Evolutionary conservation across 106 monocot genomes (phyloP), one percentile per base, ranked within the genome.

Genomic region (Chionographis japonica): DNA sequence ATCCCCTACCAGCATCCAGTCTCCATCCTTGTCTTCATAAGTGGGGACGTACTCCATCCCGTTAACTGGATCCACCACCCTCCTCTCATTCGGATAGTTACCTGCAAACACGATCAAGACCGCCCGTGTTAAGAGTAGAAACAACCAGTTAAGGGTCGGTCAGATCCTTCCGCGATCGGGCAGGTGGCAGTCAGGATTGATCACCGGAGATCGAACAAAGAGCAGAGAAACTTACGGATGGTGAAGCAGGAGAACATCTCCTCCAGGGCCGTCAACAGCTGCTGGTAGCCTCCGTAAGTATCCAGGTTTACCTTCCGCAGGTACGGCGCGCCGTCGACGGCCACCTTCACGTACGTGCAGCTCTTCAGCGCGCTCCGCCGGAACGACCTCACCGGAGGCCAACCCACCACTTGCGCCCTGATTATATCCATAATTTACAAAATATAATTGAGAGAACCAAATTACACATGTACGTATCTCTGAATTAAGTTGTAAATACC

Each of bases 1-100:
- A 63, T 94, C 94, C 2, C 94, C 94, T 12, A 85, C 87, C 12
- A 94, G 80, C 94, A 94, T 94, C 94, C 94, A 94, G 73, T 94
- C 94, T 6, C 94, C 94, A 39, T 94, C 94, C 68, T 90, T 94
- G 61, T 94, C 94, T 72, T 94, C 87, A 14, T 94, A 94, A 15
- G 94, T 94, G 0, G 94, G 94, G 39, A 90, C 83, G 41, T 88
- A 94, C 72, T 90, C 90, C 3, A 76, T 83, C 56, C 94, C 90
- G 46, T 78, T 88, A 40, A 94, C 78, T 8, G 82, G 87, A 77
- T 94, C 94, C 36, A 90, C 94, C 75, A 94, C 77, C 77, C 75
- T 86, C 77, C 79, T 90, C 81, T 86, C 90, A 4, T 82, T 71
- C 11, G 66, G 62, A 50, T 68, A 69, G 20, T 83, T 73, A 62